Conservation (phyloP, 345 rosid species). For the Linum lewisii region DNA sequence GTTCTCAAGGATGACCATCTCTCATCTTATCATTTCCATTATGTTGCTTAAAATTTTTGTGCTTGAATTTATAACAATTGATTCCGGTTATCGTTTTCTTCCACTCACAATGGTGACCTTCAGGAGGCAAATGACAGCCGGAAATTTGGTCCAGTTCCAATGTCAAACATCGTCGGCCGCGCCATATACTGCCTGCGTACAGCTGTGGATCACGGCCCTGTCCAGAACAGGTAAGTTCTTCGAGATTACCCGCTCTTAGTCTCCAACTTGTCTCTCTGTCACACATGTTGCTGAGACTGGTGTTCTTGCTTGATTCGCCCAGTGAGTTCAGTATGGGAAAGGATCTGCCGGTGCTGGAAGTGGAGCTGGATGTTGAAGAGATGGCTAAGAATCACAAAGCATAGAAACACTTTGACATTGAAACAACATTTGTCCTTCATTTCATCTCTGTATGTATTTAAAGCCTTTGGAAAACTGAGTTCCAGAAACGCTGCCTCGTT, state of each 20-base stretch:
- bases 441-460: no score
- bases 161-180: slow-evolving; percentile 66
- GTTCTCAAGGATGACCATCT: no score
- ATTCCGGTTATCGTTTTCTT: slow-evolving; percentile 2
- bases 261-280: neutral
- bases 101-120: slow-evolving; percentile 9
- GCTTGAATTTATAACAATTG: slow-evolving; percentile 1
- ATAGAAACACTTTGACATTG: slow-evolving; percentile 10
- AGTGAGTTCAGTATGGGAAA: slow-evolving; percentile 48
- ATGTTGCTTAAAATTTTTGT: neutral
- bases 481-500: no score
- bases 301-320: slow-evolving; percentile 12
- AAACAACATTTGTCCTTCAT: no score
- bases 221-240: slow-evolving; percentile 63
- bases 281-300: slow-evolving; percentile 5
- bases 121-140: slow-evolving; percentile 95
- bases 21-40: no score
- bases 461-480: no score
- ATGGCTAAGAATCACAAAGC: slow-evolving; percentile 74
- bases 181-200: slow-evolving; percentile 71
- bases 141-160: slow-evolving; percentile 73
- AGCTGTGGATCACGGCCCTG: slow-evolving; percentile 91
- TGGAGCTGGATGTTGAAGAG: slow-evolving; percentile 90
- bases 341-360: slow-evolving; percentile 74
- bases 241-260: neutral